A percentile compares a stretch with the other conserved stretches of the same genome.
These are phyloP conservation scores for Aspergillus piperis DNA, from an alignment of 2,329 filamentous ascomycete genomes.

Conservation along the genomic window DNA sequence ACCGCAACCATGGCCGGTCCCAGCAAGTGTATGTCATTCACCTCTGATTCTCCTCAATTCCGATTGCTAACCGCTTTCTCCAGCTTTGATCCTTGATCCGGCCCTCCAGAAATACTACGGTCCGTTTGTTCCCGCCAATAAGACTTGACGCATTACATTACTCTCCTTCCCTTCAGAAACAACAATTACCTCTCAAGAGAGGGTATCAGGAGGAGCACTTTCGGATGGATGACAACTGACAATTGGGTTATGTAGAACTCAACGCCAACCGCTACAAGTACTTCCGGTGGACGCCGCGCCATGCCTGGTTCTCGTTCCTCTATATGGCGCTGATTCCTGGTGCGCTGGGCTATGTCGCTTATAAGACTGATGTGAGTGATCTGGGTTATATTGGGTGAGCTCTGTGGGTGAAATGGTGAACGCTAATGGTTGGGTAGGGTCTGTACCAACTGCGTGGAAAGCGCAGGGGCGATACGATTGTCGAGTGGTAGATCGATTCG, in stretches of 20 bases:
- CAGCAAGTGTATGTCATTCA: conserved; percentile 45
- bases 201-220: too few relatives aligned
- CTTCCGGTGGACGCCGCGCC: conserved; percentile 90
- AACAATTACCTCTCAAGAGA: too few relatives aligned
- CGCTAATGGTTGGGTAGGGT: conserved; percentile 60
- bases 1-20: conserved; percentile 53
- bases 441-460: conserved; percentile 85
- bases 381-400: neutral
- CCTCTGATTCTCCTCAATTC: neutral
- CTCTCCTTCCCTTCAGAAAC: neutral
- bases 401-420: too few relatives aligned
- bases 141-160: neutral
- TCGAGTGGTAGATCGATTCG: conserved; percentile 66
- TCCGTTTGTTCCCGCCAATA: conserved; percentile 28
- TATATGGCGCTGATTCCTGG: conserved; percentile 74
- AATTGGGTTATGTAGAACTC: conserved; percentile 62
- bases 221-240: too few relatives aligned
- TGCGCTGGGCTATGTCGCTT: conserved; percentile 70
- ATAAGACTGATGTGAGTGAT: conserved; percentile 80
- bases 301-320: conserved; percentile 74
- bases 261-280: conserved; percentile 83
- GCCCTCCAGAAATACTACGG: conserved; percentile 54
- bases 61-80: conserved; percentile 53
- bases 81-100: conserved; percentile 46
- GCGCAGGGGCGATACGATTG: conserved; percentile 79